Conservation (phyloP, 495 filamentous ascomycete species). For the Neurospora pannonica region DNA sequence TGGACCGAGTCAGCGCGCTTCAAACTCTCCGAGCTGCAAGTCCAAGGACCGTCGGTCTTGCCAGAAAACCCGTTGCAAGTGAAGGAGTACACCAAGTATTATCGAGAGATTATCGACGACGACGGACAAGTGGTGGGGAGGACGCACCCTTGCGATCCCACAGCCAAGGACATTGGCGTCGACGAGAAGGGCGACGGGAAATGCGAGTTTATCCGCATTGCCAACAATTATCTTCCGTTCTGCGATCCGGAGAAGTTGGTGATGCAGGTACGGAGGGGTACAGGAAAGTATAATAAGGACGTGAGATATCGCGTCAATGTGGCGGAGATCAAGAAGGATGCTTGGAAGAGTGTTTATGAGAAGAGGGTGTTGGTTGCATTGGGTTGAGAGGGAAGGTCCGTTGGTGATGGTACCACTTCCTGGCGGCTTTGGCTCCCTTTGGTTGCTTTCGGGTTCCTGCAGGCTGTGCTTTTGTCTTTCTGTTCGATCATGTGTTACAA, state of each 20-base stretch:
- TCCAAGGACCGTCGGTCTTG: neutral
- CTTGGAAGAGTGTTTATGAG: neutral
- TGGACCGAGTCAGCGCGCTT: neutral
- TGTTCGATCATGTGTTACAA: neutral
- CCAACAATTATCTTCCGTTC: neutral
- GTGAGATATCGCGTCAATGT: neutral
- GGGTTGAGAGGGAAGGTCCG: neutral
- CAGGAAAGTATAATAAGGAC: neutral
- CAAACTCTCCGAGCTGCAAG: neutral
- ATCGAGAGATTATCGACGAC: neutral
- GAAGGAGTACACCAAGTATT: neutral
- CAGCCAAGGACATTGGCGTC: neutral
- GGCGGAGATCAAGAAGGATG: neutral
- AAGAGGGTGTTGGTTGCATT: neutral
- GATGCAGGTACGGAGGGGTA: neutral
- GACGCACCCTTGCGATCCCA: neutral
- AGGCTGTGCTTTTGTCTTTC: neutral
- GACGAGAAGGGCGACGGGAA: neutral
- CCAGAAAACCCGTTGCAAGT: neutral
- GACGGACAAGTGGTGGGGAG: neutral
- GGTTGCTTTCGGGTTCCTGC: neutral
- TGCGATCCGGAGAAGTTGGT: neutral
- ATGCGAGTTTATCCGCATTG: neutral
- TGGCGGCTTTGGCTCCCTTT: too few species aligned
- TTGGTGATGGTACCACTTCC: neutral